Percentiles rank a stretch among this genome's conserved stretches.
Conservation (phyloP, 352 stramenopile species). For the Blastocystis sp. region DNA sequence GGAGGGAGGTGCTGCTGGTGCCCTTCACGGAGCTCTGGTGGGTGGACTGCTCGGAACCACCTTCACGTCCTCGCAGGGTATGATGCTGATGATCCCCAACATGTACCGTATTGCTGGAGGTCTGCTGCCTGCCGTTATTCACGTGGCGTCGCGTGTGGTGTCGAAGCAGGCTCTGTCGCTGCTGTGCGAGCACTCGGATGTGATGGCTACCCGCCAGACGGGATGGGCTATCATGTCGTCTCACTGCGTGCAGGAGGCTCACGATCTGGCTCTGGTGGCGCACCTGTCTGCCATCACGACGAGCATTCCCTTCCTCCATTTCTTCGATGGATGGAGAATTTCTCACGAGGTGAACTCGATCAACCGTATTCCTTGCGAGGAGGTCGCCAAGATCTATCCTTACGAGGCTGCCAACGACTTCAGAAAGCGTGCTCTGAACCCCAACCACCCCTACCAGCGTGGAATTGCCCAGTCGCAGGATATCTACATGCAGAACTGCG, state of each 20-base stretch:
- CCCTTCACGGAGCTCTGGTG: constrained; percentile 66
- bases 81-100: constrained; percentile 69
- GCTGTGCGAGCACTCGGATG: constrained; percentile 75
- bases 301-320: constrained; percentile 68
- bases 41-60: constrained; percentile 63
- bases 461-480: constrained; percentile 38
- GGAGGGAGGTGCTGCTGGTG: constrained; percentile 63
- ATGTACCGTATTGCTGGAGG: constrained; percentile 64
- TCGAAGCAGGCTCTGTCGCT: constrained; percentile 64
- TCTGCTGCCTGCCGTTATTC: constrained; percentile 66
- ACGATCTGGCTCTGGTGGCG: constrained; percentile 70
- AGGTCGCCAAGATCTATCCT: constrained; percentile 63
- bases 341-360: constrained; percentile 67
- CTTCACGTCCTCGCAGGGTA: constrained; percentile 68
- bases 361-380: constrained; percentile 63
- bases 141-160: constrained; percentile 71
- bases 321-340: constrained; percentile 70
- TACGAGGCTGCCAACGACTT: constrained; percentile 55
- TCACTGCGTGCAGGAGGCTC: constrained; percentile 67
- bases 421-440: constrained; percentile 58
- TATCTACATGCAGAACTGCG: constrained; percentile 56
- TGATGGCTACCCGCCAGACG: constrained; percentile 72
- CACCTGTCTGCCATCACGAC: constrained; percentile 66
- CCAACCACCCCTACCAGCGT: constrained; percentile 38
- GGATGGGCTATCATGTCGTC: constrained; percentile 69